Conservation (phyloP, 441 rosid genomes). For the Adansonia gregorii region DNA sequence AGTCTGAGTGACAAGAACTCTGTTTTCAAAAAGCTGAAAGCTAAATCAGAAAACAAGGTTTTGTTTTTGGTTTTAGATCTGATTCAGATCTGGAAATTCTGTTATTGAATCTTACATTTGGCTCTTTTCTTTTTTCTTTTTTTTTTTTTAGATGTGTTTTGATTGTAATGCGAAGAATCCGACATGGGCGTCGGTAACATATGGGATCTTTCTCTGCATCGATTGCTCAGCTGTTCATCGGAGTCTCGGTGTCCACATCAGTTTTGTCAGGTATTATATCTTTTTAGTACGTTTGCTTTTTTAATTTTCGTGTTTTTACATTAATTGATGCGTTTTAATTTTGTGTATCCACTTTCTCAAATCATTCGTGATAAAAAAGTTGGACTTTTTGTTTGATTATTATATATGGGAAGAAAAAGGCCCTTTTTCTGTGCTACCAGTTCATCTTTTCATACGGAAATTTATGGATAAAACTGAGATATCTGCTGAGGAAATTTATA, state of each 20-base stretch:
- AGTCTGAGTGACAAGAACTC: constrained; percentile 62
- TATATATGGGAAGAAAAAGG: not conserved
- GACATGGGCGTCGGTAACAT: constrained; percentile 94
- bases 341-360: not conserved
- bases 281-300: not conserved
- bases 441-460: too few relatives aligned
- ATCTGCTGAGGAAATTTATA: not conserved
- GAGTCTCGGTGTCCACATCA: constrained; percentile 91
- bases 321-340: not conserved
- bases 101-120: too few relatives aligned
- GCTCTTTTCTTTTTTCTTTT: not conserved
- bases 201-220: constrained; percentile 92
- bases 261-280: constrained; percentile 74
- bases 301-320: not conserved
- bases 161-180: constrained; percentile 97
- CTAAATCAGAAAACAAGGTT: constrained; percentile 93
- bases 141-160: constrained; percentile 67
- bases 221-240: constrained; percentile 96
- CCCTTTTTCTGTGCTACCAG: too few relatives aligned
- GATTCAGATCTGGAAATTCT: constrained; percentile 52
- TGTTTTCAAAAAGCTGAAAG: constrained; percentile 79
- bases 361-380: not conserved
- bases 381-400: not conserved
- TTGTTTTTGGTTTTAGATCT: constrained; percentile 30
- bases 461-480: too few relatives aligned